A percentile compares a stretch with the other conserved stretches of the same genome.
Evolutionary conservation across 305 asterid species (phyloP).

Genomic region (Fraxinus sp.): DNA sequence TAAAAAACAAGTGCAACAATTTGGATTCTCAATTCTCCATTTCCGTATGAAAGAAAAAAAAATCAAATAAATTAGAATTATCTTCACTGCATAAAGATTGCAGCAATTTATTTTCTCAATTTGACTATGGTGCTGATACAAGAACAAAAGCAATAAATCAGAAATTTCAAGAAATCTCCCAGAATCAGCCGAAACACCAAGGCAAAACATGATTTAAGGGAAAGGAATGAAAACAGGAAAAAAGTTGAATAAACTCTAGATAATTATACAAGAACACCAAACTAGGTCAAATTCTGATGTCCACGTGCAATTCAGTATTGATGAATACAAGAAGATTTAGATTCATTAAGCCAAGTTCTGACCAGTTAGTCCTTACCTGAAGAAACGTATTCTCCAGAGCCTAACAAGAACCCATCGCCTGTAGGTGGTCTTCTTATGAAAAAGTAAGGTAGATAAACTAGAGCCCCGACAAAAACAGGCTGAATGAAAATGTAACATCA

Average conservation of each 20-base stretch:
- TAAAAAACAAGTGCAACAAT: no score
- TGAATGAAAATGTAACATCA: not conserved
- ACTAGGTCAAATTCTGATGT: not conserved
- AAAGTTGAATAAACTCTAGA: not conserved
- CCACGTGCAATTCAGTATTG: not conserved
- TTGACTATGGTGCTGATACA: not conserved
- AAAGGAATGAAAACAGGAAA: not conserved
- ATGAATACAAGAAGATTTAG: not conserved
- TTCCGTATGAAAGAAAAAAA: not conserved
- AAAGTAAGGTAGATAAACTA: not conserved
- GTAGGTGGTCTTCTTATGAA: not conserved
- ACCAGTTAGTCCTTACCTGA: not conserved
- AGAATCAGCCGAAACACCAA: not conserved
- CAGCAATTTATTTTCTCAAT: not conserved
- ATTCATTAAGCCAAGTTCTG: not conserved
- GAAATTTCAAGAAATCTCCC: not conserved
- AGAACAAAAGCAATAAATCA: not conserved
- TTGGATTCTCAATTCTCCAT: no score
- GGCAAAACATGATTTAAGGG: not conserved
- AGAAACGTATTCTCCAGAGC: not conserved
- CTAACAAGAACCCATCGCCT: constrained; percentile 41
- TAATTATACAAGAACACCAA: not conserved
- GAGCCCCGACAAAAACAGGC: not conserved
- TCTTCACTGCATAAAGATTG: not conserved
- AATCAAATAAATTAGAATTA: no score